phyloP scores from a whole-genome alignment of 768 basidiomycete species.

The Nidularia pulvinata region DNA sequence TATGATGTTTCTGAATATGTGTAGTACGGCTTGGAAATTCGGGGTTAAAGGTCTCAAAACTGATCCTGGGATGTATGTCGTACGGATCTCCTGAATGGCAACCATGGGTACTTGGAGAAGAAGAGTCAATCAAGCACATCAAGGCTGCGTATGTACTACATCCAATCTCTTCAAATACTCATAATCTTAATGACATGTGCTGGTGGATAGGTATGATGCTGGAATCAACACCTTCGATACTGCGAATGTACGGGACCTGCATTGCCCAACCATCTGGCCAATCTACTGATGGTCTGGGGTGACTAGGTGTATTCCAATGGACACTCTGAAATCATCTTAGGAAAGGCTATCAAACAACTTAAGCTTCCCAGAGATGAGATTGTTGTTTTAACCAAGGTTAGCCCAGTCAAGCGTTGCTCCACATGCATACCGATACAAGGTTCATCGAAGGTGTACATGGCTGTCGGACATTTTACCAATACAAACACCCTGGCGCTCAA shows the following conservation, averaged over 20 bases:
- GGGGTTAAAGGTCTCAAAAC: conserved; percentile 62
- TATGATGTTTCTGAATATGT: not conserved
- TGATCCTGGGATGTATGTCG: conserved; percentile 64
- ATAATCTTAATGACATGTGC: not conserved
- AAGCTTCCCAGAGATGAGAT: conserved; percentile 69
- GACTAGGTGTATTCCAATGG: conserved; percentile 65
- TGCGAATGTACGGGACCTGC: conserved; percentile 33
- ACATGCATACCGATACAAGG: not conserved
- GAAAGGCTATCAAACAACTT: conserved; percentile 68
- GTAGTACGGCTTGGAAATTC: conserved; percentile 48
- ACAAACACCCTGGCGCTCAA: conserved; percentile 1
- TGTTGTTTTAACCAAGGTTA: conserved; percentile 76
- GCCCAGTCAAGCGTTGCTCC: not conserved
- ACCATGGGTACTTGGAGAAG: conserved; percentile 42
- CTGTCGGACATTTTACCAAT: conserved; percentile 21
- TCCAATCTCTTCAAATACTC: not conserved
- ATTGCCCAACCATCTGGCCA: not conserved
- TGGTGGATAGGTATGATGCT: conserved; percentile 45
- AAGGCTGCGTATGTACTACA: conserved; percentile 20
- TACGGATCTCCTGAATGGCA: conserved; percentile 56
- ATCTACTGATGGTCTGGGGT: not conserved
- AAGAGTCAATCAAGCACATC: conserved; percentile 52
- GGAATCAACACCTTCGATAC: conserved; percentile 68
- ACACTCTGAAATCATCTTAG: conserved; percentile 64
- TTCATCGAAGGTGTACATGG: conserved; percentile 31